A percentile compares a stretch with the other conserved stretches of the same genome.
These are phyloP conservation scores for Thalassiosira oceanica DNA, from an alignment of 352 stramenopile species.

Conservation along the genomic window DNA sequence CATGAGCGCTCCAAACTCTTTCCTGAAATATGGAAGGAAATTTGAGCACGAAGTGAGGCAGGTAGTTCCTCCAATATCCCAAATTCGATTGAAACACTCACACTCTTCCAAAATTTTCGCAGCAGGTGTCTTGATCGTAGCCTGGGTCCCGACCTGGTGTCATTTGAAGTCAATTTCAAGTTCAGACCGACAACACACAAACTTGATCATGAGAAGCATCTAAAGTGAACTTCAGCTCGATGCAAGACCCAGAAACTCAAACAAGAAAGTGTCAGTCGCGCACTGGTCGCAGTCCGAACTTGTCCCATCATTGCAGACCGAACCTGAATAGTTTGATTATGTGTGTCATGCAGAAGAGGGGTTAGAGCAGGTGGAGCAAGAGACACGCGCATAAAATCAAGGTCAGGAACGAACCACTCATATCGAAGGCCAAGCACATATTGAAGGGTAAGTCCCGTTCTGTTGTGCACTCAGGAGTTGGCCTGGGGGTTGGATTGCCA, in stretches of 20 bases:
- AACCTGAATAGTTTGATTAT: too few relatives aligned
- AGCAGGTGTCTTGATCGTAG: constrained; percentile 15
- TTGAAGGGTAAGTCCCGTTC: constrained; percentile 32
- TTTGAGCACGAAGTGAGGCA: too few relatives aligned
- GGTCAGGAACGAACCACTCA: too few relatives aligned
- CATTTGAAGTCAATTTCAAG: too few relatives aligned
- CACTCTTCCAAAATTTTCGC: constrained; percentile 33
- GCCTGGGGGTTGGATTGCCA: background rate
- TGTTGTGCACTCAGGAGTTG: background rate
- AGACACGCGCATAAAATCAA: too few relatives aligned
- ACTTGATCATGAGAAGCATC: too few relatives aligned
- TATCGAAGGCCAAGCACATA: constrained; percentile 40
- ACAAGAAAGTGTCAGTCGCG: background rate
- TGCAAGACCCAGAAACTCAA: background rate
- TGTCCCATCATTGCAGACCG: constrained; percentile 32
- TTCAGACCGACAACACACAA: too few relatives aligned
- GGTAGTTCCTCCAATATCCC: too few relatives aligned
- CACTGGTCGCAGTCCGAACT: constrained; percentile 33
- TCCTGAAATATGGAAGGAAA: too few relatives aligned
- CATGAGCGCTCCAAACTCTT: constrained; percentile 24
- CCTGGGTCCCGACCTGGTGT: constrained; percentile 16
- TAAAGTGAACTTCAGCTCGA: constrained; percentile 2
- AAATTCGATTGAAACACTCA: too few relatives aligned
- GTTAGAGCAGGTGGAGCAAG: too few relatives aligned
- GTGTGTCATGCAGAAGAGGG: too few relatives aligned